Conservation (phyloP, 202 grass and related monocot species). For the Zizania palustris region DNA sequence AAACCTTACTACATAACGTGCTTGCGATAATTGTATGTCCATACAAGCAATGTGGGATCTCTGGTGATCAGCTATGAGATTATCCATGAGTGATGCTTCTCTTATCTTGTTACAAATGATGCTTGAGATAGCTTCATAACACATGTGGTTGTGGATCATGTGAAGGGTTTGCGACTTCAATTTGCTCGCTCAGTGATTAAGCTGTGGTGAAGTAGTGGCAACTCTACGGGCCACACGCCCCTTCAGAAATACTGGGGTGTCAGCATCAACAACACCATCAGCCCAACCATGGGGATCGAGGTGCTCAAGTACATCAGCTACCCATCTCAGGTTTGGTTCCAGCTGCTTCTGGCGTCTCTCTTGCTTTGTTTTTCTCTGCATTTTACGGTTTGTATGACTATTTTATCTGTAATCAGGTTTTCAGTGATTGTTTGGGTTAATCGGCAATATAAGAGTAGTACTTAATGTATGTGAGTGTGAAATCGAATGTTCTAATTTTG, state of each 20-base stretch:
- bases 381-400: background rate
- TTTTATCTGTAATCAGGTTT: background rate
- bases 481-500: slow-evolving; percentile 2
- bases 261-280: slow-evolving; percentile 91
- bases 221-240: slow-evolving; percentile 59
- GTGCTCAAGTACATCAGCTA: slow-evolving; percentile 98
- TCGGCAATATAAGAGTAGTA: background rate
- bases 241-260: slow-evolving; percentile 75
- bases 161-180: slow-evolving; percentile 4
- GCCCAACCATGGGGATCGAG: slow-evolving; percentile 92
- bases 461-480: background rate
- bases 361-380: background rate
- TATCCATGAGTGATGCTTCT: background rate
- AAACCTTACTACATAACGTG: background rate
- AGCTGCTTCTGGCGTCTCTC: background rate
- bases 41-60: background rate
- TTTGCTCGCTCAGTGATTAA: slow-evolving; percentile 70
- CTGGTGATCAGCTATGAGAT: background rate
- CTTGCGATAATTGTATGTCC: too few species aligned
- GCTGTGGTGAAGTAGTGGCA: slow-evolving; percentile 62
- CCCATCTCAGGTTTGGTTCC: slow-evolving; percentile 68
- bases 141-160: background rate
- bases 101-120: background rate
- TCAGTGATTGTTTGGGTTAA: background rate
- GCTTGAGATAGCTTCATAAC: background rate